phyloP scores from a whole-genome alignment of 163 green algal genomes.

The Prototheca cutis region DNA sequence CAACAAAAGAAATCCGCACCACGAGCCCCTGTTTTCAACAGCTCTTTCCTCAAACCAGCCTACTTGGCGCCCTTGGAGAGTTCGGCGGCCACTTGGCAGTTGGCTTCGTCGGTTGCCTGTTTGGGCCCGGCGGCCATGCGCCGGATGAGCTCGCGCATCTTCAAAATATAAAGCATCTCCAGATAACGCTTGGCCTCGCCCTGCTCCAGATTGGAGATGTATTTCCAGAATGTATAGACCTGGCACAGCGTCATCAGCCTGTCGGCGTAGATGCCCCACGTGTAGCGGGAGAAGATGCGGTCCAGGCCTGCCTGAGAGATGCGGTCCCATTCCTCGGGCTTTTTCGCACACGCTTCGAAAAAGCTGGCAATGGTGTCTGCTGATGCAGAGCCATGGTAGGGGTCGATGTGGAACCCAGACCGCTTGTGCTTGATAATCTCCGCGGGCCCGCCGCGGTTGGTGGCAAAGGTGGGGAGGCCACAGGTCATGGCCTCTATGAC shows the following conservation, averaged over 20 bases:
- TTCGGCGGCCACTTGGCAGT: no score
- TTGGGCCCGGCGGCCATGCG: conserved; percentile 5
- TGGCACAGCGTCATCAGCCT: conserved; percentile 46
- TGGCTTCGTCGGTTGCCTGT: not conserved
- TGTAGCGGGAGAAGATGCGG: conserved; percentile 47
- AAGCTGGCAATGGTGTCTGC: conserved; percentile 64
- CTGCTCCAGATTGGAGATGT: conserved; percentile 34
- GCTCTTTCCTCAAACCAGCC: no score
- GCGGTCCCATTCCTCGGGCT: conserved; percentile 42
- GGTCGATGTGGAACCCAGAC: conserved; percentile 69
- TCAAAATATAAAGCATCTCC: conserved; percentile 59
- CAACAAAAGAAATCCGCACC: no score
- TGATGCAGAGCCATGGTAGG: conserved; percentile 47
- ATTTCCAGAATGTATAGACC: conserved; percentile 56
- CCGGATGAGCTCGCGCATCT: conserved; percentile 33
- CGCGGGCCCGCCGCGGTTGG: conserved; percentile 55
- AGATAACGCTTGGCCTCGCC: conserved; percentile 37
- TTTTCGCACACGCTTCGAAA: conserved; percentile 48
- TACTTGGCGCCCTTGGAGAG: no score
- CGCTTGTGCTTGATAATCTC: conserved; percentile 60
- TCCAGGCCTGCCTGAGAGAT: conserved; percentile 44
- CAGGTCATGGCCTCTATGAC: conserved; percentile 73
- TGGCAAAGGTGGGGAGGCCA: conserved; percentile 70
- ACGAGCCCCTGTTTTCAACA: no score
- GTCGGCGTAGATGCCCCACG: conserved; percentile 56